These are phyloP conservation scores for Plenodomus lindquistii DNA, from an alignment of 2,329 filamentous ascomycete species.

Conservation along the genomic window DNA sequence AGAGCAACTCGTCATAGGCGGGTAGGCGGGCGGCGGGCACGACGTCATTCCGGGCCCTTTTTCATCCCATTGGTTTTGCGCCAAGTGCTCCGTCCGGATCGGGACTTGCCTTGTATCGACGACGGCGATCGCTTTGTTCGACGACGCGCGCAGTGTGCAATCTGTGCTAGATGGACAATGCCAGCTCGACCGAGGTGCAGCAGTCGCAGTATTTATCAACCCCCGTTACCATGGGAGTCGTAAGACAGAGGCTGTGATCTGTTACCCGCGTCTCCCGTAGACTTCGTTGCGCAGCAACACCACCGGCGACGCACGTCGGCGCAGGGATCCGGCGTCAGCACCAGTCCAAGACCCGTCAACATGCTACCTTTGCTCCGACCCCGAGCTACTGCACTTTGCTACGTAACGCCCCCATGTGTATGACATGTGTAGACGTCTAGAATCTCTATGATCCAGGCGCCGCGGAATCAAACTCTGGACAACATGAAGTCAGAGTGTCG, in stretches of 20 bases:
- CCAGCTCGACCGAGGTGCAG: too few species aligned
- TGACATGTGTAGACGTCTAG: constrained; percentile 9
- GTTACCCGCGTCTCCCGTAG: constrained; percentile 5
- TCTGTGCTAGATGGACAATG: neutral
- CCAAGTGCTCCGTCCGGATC: constrained; percentile 14
- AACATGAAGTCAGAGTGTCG: neutral
- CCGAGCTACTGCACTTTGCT: constrained; percentile 7
- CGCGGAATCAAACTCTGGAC: neutral
- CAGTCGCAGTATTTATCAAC: constrained; percentile 6
- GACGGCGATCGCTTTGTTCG: constrained; percentile 12
- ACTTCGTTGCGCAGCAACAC: constrained; percentile 18
- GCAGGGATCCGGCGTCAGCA: constrained; percentile 11
- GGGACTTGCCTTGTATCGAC: constrained; percentile 8
- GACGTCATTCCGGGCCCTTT: neutral
- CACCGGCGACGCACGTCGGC: constrained; percentile 13
- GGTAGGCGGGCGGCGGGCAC: neutral
- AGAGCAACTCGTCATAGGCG: constrained; percentile 27
- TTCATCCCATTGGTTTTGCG: constrained; percentile 7
- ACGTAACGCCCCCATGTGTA: constrained; percentile 8
- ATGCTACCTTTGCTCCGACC: neutral
- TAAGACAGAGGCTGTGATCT: constrained; percentile 1
- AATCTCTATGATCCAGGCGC: neutral
- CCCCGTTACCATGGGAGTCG: constrained; percentile 17
- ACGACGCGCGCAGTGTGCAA: neutral
- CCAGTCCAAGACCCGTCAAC: constrained; percentile 2